Base-by-base conservation (phyloP, 805 yeast genomes). In the Nakazawaea ishiwadae region DNA sequence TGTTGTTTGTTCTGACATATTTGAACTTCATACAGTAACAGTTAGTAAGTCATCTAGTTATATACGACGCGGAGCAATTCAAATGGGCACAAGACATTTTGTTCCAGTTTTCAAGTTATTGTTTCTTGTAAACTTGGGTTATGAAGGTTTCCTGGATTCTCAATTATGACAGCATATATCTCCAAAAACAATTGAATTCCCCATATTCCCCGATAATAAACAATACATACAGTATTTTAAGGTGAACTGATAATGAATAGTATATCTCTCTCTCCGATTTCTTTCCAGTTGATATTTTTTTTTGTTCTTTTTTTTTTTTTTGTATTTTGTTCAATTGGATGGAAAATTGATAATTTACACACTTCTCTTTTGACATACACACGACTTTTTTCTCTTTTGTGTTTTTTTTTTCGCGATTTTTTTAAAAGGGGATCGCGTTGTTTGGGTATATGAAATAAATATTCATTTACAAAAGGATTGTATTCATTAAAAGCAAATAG, bases 1-100 rank as follows among this genome's bases (percentile, higher is more conserved):
- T 37, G 28, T 33, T 37, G 42, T 33, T 21, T n/a, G n/a, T n/a
- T 42, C 42, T 14, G 45, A 42, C 45, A 42, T 42, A 9, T 23
- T 23, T 31, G 27, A n/a, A 16, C 9, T n/a, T 10, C 9, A 21
- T 4, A 14, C 16, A 24, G 17, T 10, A 27, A 3, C 18, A 20
- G 20, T 31, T 12, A 15, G 23, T 24, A 24, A 24, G 9, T 24
- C 5, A 24, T 4, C 27, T n/a, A 24, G 12, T 10, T 10, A 5
- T 10, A 24, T 5, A n/a, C n/a, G n/a, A n/a, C n/a, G n/a, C n/a
- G n/a, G n/a, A n/a, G n/a, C n/a, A n/a, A n/a, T n/a, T n/a, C n/a
- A n/a, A n/a, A n/a, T n/a, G n/a, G n/a, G n/a, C n/a, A n/a, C n/a
- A n/a, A n/a, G n/a, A n/a, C n/a, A n/a, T n/a, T n/a, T n/a, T n/a